A percentile compares a stretch with the other conserved stretches of the same genome.
These are phyloP conservation scores for Coniochaeta hoffmannii DNA, from an alignment of 2,329 filamentous ascomycete species.

Conservation along the genomic window DNA sequence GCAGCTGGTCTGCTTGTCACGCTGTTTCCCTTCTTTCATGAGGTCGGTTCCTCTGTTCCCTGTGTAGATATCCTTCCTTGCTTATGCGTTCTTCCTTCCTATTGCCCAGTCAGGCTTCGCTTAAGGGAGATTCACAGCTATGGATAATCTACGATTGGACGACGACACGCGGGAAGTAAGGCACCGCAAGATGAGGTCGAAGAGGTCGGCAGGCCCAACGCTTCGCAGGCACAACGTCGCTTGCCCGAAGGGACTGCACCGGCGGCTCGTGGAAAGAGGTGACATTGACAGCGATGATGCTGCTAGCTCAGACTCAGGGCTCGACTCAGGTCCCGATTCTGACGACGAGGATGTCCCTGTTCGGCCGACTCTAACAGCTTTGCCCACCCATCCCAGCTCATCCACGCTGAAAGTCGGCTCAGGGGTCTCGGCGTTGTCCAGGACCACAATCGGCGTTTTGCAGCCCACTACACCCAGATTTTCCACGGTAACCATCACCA, in stretches of 20 bases:
- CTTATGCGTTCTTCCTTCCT: no score
- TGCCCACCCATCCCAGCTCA: background rate
- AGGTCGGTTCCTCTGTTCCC: no score
- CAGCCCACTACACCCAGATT: background rate
- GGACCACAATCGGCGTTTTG: background rate
- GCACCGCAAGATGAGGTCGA: background rate
- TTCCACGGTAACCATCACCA: background rate
- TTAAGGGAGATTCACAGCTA: no score
- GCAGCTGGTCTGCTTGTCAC: constrained; percentile 7
- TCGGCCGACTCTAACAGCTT: background rate
- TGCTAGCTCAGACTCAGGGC: background rate
- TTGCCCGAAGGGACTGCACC: background rate
- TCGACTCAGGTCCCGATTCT: background rate
- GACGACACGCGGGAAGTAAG: background rate
- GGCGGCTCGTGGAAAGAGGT: constrained; percentile 4
- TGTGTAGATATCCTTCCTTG: no score
- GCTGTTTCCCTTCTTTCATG: constrained; percentile 4
- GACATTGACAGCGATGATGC: background rate
- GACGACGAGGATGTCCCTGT: background rate
- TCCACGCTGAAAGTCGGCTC: background rate
- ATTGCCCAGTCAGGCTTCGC: no score
- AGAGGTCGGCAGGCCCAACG: constrained; percentile 4
- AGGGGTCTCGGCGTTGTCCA: background rate
- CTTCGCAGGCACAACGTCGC: constrained; percentile 5
- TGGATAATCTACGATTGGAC: constrained; percentile 1